phyloP scores from a whole-genome alignment of 805 yeast genomes.

The Candida lessepsii region DNA sequence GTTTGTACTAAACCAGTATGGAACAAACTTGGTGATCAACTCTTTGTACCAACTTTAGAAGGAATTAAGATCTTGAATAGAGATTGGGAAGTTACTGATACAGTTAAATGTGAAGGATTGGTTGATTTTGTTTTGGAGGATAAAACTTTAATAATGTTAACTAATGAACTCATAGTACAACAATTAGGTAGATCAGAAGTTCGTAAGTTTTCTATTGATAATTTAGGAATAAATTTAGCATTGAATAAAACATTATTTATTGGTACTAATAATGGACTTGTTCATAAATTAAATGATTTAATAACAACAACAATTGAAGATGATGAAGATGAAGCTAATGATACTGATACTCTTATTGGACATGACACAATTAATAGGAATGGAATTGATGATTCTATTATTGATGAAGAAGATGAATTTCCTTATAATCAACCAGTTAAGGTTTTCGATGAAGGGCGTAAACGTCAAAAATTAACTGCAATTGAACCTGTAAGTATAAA shows the following conservation, averaged over 20 bases:
- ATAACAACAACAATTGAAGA: conserved; percentile 15
- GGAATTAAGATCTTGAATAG: conserved; percentile 47
- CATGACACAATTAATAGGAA: conserved; percentile 8
- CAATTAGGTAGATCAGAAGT: conserved; percentile 39
- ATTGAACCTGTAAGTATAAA: not conserved
- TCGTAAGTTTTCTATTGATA: conserved; percentile 23
- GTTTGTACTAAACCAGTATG: conserved; percentile 60
- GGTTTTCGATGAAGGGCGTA: conserved; percentile 17
- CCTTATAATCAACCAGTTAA: conserved; percentile 23
- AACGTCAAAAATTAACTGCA: conserved; percentile 22
- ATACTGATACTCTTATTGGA: conserved; percentile 13
- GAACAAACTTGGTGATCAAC: conserved; percentile 66
- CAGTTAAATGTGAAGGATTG: conserved; percentile 23
- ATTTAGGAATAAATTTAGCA: conserved; percentile 25
- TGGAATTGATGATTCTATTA: conserved; percentile 17
- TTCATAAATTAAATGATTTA: conserved; percentile 18
- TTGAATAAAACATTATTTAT: conserved; percentile 34
- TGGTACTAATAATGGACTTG: conserved; percentile 45
- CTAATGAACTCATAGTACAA: conserved; percentile 48
- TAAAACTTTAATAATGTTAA: conserved; percentile 56
- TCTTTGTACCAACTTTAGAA: conserved; percentile 63
- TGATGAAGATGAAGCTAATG: conserved; percentile 13
- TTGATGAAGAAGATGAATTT: conserved; percentile 38
- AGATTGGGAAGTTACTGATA: conserved; percentile 28
- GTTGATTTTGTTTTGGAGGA: conserved; percentile 63